Conservation (phyloP, 2,329 filamentous ascomycete genomes). For the Volutella citrinella region DNA sequence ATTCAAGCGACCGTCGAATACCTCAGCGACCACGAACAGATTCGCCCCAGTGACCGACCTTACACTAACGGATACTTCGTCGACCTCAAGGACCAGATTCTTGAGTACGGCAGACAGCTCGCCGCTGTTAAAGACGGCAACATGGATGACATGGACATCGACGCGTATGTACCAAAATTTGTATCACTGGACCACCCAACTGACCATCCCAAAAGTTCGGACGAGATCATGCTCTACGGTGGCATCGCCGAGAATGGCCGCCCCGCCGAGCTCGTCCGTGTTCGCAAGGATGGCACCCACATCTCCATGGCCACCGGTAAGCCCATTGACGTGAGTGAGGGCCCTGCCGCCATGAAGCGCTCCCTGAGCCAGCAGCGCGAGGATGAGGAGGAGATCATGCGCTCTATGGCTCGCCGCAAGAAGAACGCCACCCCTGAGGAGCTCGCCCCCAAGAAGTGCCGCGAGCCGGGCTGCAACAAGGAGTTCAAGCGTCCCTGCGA, state of each 20-base stretch:
- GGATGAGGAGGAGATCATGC: conserved; percentile 78
- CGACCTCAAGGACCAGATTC: conserved; percentile 91
- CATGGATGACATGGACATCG: conserved; percentile 56
- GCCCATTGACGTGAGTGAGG: conserved; percentile 55
- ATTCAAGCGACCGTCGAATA: conserved; percentile 86
- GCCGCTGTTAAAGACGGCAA: conserved; percentile 67
- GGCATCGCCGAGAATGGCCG: conserved; percentile 79
- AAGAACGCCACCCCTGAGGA: conserved; percentile 87
- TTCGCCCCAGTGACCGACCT: conserved; percentile 77
- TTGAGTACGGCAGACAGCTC: conserved; percentile 83
- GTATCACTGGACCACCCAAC: conserved; percentile 25
- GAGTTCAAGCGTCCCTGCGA: conserved; percentile 97
- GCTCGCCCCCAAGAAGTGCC: conserved; percentile 75
- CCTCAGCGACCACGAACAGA: conserved; percentile 82
- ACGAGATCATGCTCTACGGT: conserved; percentile 77
- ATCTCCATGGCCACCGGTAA: conserved; percentile 74
- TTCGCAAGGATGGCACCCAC: conserved; percentile 75
- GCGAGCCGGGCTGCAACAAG: conserved; percentile 75
- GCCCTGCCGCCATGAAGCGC: conserved; percentile 57
- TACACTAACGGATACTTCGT: conserved; percentile 97
- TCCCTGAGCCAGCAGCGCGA: conserved; percentile 67
- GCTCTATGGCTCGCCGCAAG: conserved; percentile 94
- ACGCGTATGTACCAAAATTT: conserved; percentile 48
- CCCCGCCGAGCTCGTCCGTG: conserved; percentile 78
- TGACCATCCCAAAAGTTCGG: conserved; percentile 38